phyloP scores from a whole-genome alignment of 83 land plant genomes.

The Picea abies region DNA sequence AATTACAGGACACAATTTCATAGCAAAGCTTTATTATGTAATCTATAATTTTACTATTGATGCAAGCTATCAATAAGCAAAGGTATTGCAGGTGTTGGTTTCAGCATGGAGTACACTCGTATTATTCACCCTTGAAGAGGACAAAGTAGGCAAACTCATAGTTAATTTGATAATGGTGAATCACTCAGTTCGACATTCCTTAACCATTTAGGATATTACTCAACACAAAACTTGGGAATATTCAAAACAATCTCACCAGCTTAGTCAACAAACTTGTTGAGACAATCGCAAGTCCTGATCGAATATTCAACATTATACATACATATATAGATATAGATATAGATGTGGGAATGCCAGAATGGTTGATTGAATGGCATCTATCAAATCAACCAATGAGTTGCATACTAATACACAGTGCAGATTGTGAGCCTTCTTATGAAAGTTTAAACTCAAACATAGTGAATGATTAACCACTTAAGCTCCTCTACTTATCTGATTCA shows the following conservation, averaged over 20 bases:
- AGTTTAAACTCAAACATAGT: not conserved
- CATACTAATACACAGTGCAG: not conserved
- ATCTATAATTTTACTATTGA: too few relatives aligned
- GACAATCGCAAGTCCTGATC: not conserved
- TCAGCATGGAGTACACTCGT: too few relatives aligned
- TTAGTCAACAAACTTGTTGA: not conserved
- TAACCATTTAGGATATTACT: not conserved
- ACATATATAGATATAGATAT: too few relatives aligned
- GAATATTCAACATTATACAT: not conserved
- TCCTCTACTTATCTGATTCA: not conserved
- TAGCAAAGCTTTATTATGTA: too few relatives aligned
- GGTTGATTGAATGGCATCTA: not conserved
- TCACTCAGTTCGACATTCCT: too few relatives aligned
- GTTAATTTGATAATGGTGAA: too few relatives aligned
- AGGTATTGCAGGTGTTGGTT: too few relatives aligned
- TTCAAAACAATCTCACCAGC: not conserved
- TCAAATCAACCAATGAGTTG: not conserved
- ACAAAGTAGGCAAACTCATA: too few relatives aligned
- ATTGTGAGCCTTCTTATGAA: not conserved
- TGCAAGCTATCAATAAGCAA: too few relatives aligned
- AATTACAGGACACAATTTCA: too few relatives aligned
- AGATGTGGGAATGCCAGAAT: not conserved
- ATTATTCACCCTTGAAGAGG: too few relatives aligned
- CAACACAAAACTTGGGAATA: not conserved
- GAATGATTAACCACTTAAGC: not conserved